Evolutionary conservation across 352 stramenopile species (phyloP).

Genomic region (Phytopythium mirpurense): DNA sequence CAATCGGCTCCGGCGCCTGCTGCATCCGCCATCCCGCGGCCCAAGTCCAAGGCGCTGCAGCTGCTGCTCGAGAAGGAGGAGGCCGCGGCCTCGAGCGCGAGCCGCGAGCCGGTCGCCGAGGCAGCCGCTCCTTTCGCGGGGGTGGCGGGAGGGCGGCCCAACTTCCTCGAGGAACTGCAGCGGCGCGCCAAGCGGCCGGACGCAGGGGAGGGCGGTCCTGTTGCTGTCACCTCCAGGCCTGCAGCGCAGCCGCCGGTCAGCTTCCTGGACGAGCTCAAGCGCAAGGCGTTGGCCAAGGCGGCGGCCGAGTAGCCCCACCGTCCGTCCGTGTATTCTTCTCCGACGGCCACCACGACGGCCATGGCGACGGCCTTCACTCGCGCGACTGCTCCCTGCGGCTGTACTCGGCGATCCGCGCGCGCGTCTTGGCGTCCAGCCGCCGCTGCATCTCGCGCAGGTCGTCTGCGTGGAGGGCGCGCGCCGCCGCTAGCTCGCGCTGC

Average conservation of each 20-base stretch:
- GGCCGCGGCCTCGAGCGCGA: constrained; percentile 6
- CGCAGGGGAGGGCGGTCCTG: not conserved
- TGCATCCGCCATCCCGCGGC: constrained; percentile 11
- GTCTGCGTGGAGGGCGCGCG: constrained; percentile 31
- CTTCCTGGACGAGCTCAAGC: constrained; percentile 55
- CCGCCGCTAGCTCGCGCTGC: constrained; percentile 34
- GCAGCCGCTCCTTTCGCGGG: constrained; percentile 9
- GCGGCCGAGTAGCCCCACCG: not conserved
- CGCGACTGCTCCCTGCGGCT: not conserved
- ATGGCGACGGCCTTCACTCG: constrained; percentile 1
- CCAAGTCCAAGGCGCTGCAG: constrained; percentile 50
- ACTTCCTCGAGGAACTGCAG: constrained; percentile 41
- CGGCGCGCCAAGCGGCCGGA: constrained; percentile 15
- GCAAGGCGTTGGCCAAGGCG: constrained; percentile 9
- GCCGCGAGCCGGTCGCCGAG: not conserved
- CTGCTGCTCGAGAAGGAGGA: constrained; percentile 33
- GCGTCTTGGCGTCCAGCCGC: constrained; percentile 47
- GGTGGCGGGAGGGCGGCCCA: constrained; percentile 11
- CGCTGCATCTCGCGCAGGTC: constrained; percentile 51
- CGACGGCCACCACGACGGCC: no score
- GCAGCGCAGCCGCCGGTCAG: constrained; percentile 6
- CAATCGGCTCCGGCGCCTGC: not conserved
- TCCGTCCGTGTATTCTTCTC: not conserved
- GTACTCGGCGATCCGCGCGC: constrained; percentile 40
- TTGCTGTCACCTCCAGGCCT: not conserved